Evolutionary conservation across 2,329 filamentous ascomycete genomes (phyloP), one percentile per base, ranked within the genome.

Genomic region (Amauroascus verrucosus): DNA sequence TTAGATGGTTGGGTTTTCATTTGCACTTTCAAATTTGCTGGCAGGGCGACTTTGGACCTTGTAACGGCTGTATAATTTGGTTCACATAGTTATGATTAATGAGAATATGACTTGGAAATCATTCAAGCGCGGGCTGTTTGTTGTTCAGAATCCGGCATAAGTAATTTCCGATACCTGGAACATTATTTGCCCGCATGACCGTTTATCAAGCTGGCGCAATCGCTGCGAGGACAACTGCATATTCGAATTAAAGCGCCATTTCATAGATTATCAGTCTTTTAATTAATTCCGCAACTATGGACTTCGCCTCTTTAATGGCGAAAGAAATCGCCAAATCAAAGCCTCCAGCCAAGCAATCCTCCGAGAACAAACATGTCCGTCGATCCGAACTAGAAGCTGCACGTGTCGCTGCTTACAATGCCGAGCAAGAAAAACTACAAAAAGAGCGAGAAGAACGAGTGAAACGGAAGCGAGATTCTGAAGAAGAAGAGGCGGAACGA

Each of bases 271-370:
- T 50, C 38, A 50, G 37, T 43, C 33, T 16, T 32, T 11, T n/a
- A 9, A 30, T 6, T 13, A 30, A 41, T 16, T 9, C 37, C 38
- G 14, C 40, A 13, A 50, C 22, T 30, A 98, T 98, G 93, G 90
- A 98, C 71, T 98, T 98, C 75, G 89, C 89, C 57, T 81, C 88
- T 33, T 75, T 98, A 46, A 95, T 98, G 88, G 83, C 86, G 64
- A 86, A 88, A 66, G 89, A 95, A 71, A 93, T 98, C 64, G 82
- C 86, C 63, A 94, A 93, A 70, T 77, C 84, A 61, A 88, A 88
- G 69, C 72, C 78, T 52, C 60, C 70, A 40, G 60, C 71, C 40
- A 61, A 72, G 50, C 58, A 70, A 20, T 57, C 65, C 46, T 48
- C 22, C 14, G 24, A 53, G n/a, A 33, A 20, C 9, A 32, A 40